Percentiles rank a stretch among this genome's conserved stretches.
Conservation (phyloP, 1,284 basidiomycete species). For the Thecaphora frezii region DNA sequence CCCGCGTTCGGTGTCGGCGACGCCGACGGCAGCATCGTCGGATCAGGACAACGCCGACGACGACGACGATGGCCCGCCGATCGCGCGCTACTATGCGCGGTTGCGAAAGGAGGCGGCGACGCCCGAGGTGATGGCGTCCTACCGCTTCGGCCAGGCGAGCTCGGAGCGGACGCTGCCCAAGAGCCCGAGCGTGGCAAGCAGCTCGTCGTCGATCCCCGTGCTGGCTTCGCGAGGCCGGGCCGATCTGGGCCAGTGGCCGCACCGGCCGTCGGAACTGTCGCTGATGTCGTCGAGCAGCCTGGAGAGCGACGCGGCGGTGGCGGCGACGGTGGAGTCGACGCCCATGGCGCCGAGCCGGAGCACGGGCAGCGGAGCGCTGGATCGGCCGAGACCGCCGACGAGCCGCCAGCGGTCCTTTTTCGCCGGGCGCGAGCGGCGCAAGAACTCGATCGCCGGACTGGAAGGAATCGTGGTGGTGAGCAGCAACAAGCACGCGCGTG, state of each 20-base stretch:
- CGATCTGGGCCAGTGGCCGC: not conserved
- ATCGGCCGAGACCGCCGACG: conserved; percentile 33
- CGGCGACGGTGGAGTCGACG: not conserved
- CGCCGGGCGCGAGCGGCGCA: conserved; percentile 9
- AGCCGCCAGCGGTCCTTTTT: conserved; percentile 18
- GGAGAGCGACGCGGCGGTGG: not conserved
- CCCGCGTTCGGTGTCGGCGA: no score
- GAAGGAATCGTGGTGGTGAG: not conserved
- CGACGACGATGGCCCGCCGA: conserved; percentile 9
- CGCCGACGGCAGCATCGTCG: conserved; percentile 9
- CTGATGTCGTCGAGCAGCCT: not conserved
- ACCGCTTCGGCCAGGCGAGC: not conserved
- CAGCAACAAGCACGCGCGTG: not conserved
- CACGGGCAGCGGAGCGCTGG: conserved; percentile 15
- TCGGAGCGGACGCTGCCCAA: conserved; percentile 3
- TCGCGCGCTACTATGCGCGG: conserved; percentile 20
- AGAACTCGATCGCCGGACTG: conserved; percentile 7
- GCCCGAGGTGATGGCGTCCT: not conserved
- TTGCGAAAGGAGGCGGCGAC: conserved; percentile 7
- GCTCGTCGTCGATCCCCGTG: conserved; percentile 1
- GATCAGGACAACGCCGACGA: conserved; percentile 3
- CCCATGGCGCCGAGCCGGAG: no score
- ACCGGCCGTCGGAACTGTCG: not conserved
- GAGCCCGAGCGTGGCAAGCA: conserved; percentile 3
- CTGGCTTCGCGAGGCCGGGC: not conserved